These are phyloP conservation scores for Kingdonia uniflora DNA, from an alignment of 164 flowering plant genomes.

Conservation along the genomic window DNA sequence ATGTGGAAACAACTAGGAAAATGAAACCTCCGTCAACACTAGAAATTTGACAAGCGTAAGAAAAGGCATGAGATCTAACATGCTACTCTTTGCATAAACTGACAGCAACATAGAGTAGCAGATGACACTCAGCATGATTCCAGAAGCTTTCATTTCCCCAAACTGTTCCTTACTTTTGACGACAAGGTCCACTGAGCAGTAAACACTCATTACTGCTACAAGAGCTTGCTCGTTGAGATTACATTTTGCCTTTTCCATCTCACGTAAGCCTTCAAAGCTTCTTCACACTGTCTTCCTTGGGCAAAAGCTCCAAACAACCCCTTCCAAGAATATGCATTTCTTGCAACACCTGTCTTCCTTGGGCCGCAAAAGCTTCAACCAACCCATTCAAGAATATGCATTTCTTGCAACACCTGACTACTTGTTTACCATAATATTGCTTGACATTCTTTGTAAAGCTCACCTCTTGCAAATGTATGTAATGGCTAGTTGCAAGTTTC, in stretches of 20 bases:
- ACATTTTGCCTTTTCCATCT: slow-evolving; percentile 76
- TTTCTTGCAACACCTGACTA: slow-evolving; percentile 40
- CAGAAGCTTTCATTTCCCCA: slow-evolving; percentile 60
- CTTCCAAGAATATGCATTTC: slow-evolving; percentile 54
- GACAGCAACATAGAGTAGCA: slow-evolving; percentile 91
- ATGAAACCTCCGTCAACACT: not conserved
- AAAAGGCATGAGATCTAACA: slow-evolving; percentile 32
- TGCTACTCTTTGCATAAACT: slow-evolving; percentile 66
- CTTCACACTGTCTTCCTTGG: slow-evolving; percentile 83
- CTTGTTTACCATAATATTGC: slow-evolving; percentile 52
- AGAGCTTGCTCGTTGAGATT: slow-evolving; percentile 76
- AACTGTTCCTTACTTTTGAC: slow-evolving; percentile 85
- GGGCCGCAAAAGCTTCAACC: slow-evolving; percentile 80
- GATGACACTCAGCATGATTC: slow-evolving; percentile 66
- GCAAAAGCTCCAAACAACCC: slow-evolving; percentile 77
- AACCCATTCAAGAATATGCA: slow-evolving; percentile 58
- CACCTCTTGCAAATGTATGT: slow-evolving; percentile 69
- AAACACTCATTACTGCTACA: slow-evolving; percentile 82
- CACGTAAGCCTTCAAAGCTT: slow-evolving; percentile 74
- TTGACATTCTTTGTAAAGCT: slow-evolving; percentile 69
- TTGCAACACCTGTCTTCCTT: slow-evolving; percentile 55
- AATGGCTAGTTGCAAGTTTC: slow-evolving; percentile 71
- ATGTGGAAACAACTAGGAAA: not conserved
- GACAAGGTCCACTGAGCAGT: slow-evolving; percentile 78
- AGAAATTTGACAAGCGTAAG: not conserved